Conservation (phyloP, 176 grass and related monocot genomes). For the Carex myosuroides region DNA sequence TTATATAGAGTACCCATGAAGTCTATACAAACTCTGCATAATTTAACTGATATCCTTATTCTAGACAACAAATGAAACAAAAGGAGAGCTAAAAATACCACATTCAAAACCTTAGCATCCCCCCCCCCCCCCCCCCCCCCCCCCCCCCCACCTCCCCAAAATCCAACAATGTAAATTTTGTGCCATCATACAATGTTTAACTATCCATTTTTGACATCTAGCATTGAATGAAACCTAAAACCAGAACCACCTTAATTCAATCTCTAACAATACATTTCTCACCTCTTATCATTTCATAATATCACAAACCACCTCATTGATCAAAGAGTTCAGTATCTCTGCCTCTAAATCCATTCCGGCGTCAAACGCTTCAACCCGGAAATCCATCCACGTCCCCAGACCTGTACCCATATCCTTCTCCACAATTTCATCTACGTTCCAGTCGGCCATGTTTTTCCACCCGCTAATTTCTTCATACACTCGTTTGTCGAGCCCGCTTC, state of each 20-base stretch:
- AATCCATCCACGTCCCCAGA: constrained; percentile 66
- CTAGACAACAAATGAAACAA: constrained; percentile 14
- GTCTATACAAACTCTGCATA: constrained; percentile 17
- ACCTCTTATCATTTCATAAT: constrained; percentile 21
- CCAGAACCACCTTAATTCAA: neutral
- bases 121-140: neutral
- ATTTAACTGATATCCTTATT: constrained; percentile 12
- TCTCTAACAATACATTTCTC: neutral
- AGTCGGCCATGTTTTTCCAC: constrained; percentile 59
- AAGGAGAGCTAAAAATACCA: neutral
- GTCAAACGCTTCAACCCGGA: constrained; percentile 49
- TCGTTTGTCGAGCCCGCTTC: constrained; percentile 25
- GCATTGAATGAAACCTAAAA: neutral
- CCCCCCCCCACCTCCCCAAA: neutral
- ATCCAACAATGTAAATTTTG: neutral
- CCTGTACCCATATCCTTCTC: constrained; percentile 70
- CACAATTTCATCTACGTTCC: constrained; percentile 62
- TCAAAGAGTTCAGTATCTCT: constrained; percentile 49
- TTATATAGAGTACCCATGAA: neutral
- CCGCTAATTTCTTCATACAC: constrained; percentile 43
- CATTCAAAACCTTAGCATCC: neutral
- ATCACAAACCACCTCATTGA: constrained; percentile 66
- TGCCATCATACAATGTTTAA: neutral
- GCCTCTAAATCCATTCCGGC: constrained; percentile 40
- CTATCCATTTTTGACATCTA: neutral